Base-by-base conservation (phyloP, 139 green algal species). In the Chlamydomonas asymmetrica region DNA sequence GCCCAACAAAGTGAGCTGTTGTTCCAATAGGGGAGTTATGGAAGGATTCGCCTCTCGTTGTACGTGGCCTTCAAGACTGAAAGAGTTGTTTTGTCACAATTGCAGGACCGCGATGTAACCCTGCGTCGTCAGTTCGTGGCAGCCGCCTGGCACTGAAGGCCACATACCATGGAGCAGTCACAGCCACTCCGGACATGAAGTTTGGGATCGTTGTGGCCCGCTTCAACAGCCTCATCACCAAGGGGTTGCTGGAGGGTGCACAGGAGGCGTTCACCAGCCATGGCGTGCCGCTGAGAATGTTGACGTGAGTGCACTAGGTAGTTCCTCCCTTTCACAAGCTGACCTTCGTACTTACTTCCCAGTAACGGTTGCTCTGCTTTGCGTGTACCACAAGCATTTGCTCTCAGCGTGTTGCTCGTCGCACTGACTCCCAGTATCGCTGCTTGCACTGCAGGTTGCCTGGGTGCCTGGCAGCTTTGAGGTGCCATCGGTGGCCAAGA, bases 161-260 rank as follows among this genome's bases (percentile, higher is more conserved):
- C 2, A 60, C 59, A 5, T 73, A 80, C 52, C 63, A 82, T 43
- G 84, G 84, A 41, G 49, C 68, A 2, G 77, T 89, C 2, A 80
- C 75, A 10, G 80, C 76, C 1, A 57, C 73, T 31, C 61, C 76
- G 0, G 65, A 45, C n/a, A 69, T 45, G 35, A 80, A 74, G 56
- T 87, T 78, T 74, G 93, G 73, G 23, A 74, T 98, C 4, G 93
- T 98, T 8, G 92, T 98, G 31, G 92, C 84, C 0, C 84, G 88
- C 2, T 99, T 99, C 88, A 99, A 99, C 85, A 91, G 94, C 69
- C 80, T 98, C 0, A 89, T 99, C 23, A 99, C 96, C n/a, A 94
- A 94, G 76, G 78, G 84, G 52, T 85, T 99, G 31, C 81, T 98
- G 37, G 90, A 94, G 49, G 96, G 96, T 0, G 91, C 88, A 0